These are phyloP conservation scores for Cenchrus fungigraminus DNA, from an alignment of 176 grass and related monocot species.

Conservation along the genomic window DNA sequence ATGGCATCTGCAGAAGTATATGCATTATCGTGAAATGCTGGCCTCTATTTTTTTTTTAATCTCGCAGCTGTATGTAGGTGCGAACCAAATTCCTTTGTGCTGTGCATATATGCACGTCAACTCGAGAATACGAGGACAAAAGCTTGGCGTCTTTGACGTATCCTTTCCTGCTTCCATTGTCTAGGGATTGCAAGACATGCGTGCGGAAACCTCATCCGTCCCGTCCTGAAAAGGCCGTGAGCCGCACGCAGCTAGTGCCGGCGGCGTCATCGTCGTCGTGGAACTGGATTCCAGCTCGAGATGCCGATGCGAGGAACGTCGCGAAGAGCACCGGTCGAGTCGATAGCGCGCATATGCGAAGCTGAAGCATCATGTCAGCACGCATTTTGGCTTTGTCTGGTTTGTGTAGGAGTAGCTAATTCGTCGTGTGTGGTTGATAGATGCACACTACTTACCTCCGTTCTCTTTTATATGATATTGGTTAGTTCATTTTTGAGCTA, in stretches of 20 bases:
- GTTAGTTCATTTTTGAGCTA: too few relatives aligned
- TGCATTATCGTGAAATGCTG: background rate
- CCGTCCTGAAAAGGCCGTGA: background rate
- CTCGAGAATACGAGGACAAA: background rate
- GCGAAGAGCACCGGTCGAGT: background rate
- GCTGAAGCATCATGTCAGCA: background rate
- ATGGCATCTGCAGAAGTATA: background rate
- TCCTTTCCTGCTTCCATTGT: background rate
- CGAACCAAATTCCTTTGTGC: conserved; percentile 22
- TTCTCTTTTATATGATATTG: too few relatives aligned
- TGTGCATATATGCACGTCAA: background rate
- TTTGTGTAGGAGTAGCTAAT: too few relatives aligned
- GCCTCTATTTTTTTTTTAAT: conserved; percentile 1
- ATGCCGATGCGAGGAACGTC: background rate
- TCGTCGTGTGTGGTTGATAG: too few relatives aligned
- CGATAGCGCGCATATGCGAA: too few relatives aligned
- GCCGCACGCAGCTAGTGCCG: background rate
- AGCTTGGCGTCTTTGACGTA: background rate
- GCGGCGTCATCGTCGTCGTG: background rate
- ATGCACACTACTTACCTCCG: too few relatives aligned
- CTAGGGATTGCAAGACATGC: background rate
- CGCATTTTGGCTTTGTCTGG: background rate
- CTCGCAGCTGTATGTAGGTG: background rate
- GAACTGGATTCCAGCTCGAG: conserved; percentile 19
- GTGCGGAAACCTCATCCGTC: background rate